Percentiles rank a stretch among this genome's conserved stretches.
These are phyloP conservation scores for Epichloe scottii DNA, from an alignment of 2,329 filamentous ascomycete species.

Conservation along the genomic window DNA sequence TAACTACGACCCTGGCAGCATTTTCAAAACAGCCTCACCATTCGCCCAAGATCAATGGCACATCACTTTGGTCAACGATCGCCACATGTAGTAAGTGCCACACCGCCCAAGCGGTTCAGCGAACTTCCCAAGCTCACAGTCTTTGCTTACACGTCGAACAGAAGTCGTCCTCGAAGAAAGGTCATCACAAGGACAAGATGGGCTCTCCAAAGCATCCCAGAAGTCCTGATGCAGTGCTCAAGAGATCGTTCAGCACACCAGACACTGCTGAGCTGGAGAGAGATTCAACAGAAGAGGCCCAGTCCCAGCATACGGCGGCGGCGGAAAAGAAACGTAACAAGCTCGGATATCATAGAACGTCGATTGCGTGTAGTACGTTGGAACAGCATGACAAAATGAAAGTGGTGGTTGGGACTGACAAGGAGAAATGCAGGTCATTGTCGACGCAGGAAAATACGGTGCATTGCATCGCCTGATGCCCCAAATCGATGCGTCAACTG, in stretches of 20 bases:
- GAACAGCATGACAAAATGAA: neutral
- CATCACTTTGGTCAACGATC: conserved; percentile 2
- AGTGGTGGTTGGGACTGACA: neutral
- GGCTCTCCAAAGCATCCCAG: conserved; percentile 14
- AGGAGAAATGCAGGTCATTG: conserved; percentile 58
- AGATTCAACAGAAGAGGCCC: conserved; percentile 16
- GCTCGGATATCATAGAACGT: conserved; percentile 88
- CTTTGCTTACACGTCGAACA: neutral
- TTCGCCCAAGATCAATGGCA: conserved; percentile 1
- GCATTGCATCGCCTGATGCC: conserved; percentile 64
- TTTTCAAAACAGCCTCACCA: neutral
- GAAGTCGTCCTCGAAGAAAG: neutral
- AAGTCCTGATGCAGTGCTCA: conserved; percentile 25
- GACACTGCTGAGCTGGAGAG: conserved; percentile 31
- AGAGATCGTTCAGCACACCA: conserved; percentile 38
- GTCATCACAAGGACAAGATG: conserved; percentile 1
- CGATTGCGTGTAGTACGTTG: conserved; percentile 84
- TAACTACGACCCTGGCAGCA: neutral
- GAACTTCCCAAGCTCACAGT: neutral
- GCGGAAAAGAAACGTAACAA: conserved; percentile 64
- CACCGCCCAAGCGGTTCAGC: neutral
- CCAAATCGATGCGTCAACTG: conserved; percentile 81
- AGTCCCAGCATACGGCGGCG: conserved; percentile 19
- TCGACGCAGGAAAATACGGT: conserved; percentile 85
- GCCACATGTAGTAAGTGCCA: conserved; percentile 3